phyloP scores from a whole-genome alignment of 169 alveolate genomes.

The Plasmodium ovale region DNA sequence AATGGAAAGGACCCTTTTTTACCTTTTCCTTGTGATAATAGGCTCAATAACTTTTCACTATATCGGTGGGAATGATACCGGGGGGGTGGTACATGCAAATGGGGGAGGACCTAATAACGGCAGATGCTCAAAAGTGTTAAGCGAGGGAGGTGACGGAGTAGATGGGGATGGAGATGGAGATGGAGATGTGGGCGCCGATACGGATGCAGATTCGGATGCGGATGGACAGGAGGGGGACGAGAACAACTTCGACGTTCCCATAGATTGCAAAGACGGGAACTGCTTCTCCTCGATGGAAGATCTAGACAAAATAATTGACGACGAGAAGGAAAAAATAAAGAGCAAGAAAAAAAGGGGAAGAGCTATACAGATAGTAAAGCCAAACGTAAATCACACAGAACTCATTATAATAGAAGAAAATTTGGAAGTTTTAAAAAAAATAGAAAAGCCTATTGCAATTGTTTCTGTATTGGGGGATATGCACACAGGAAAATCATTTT shows the following conservation, averaged over 20 bases:
- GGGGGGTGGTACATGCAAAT: neutral
- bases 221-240: slow-evolving; percentile 42
- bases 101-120: neutral
- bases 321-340: slow-evolving; percentile 50
- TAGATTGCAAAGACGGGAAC: slow-evolving; percentile 40
- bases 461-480: slow-evolving; percentile 87
- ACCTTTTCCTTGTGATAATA: slow-evolving; percentile 18
- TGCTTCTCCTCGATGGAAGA: slow-evolving; percentile 51
- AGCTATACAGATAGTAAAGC: slow-evolving; percentile 83
- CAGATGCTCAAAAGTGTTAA: slow-evolving; percentile 10
- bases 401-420: slow-evolving; percentile 80
- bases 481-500: slow-evolving; percentile 86
- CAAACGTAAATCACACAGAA: slow-evolving; percentile 83
- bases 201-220: slow-evolving; percentile 3
- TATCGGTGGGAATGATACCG: neutral
- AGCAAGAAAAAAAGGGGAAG: slow-evolving; percentile 69
- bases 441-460: slow-evolving; percentile 86
- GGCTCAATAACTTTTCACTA: slow-evolving; percentile 37
- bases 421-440: slow-evolving; percentile 72
- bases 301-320: slow-evolving; percentile 59
- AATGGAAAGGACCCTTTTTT: slow-evolving; percentile 46
- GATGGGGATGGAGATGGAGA: neutral
- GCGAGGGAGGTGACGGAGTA: neutral
- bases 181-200: slow-evolving; percentile 10
- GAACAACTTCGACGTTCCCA: slow-evolving; percentile 53